These are phyloP conservation scores for Lathyrus aphaca DNA, from an alignment of 306 rosid genomes.

Conservation along the genomic window DNA sequence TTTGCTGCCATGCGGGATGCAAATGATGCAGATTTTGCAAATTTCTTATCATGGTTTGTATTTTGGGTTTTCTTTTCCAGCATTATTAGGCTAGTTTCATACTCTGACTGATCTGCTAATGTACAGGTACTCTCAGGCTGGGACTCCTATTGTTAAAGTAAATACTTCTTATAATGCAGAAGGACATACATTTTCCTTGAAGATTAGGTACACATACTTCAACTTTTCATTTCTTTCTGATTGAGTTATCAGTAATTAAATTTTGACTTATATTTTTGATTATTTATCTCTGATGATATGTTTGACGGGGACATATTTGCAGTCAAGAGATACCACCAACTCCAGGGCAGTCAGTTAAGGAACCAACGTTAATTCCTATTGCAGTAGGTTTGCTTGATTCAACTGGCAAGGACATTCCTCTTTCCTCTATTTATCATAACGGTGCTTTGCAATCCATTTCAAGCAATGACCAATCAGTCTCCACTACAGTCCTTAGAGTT, in stretches of 20 bases:
- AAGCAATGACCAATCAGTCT: conserved; percentile 60
- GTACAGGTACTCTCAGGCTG: conserved; percentile 98
- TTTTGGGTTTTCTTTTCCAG: conserved; percentile 29
- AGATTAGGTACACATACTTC: conserved; percentile 62
- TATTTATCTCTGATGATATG: conserved; percentile 41
- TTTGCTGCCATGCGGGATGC: conserved; percentile 97
- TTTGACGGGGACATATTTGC: conserved; percentile 47
- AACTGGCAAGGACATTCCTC: conserved; percentile 75
- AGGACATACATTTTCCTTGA: conserved; percentile 70
- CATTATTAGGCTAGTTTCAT: conserved; percentile 21
- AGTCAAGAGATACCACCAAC: conserved; percentile 91
- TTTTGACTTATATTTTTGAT: conserved; percentile 27
- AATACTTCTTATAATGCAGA: conserved; percentile 77
- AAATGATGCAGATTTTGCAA: conserved; percentile 87
- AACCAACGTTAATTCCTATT: conserved; percentile 90
- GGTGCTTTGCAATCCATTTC: conserved; percentile 66
- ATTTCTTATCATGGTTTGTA: conserved; percentile 75
- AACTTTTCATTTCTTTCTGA: conserved; percentile 28
- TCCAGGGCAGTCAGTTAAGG: conserved; percentile 91
- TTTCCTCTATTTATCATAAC: conserved; percentile 68
- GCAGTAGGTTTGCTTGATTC: conserved; percentile 82
- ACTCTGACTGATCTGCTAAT: conserved; percentile 37
- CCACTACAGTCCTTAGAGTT: conserved; percentile 77
- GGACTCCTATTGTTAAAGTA: conserved; percentile 84
- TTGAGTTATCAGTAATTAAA: conserved; percentile 7